phyloP scores from a whole-genome alignment of 345 rosid genomes.

The Syzygium aromaticum region DNA sequence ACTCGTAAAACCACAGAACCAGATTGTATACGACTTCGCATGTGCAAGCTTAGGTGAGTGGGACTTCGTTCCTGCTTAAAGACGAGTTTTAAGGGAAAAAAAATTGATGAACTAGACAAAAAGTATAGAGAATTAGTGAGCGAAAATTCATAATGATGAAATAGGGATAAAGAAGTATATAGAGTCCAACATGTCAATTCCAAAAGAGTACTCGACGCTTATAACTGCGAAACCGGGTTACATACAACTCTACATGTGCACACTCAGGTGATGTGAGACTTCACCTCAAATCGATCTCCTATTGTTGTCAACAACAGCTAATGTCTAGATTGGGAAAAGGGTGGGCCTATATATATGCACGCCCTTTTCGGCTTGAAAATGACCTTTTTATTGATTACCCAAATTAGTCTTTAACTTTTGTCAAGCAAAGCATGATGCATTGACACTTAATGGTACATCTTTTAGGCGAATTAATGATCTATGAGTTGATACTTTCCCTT shows the following conservation, averaged over 20 bases:
- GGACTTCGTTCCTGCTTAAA: no score
- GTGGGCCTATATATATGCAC: not conserved
- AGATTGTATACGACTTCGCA: no score
- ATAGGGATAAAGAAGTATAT: fast-evolving
- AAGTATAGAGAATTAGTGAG: not conserved
- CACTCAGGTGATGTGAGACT: not conserved
- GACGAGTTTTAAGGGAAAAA: no score
- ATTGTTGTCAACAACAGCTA: not conserved
- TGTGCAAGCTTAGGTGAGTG: no score
- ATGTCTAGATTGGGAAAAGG: not conserved
- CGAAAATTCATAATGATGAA: not conserved
- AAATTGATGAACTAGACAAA: not conserved
- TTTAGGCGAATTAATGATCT: not conserved
- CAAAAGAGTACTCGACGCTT: not conserved
- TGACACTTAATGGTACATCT: not conserved
- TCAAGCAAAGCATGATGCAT: not conserved
- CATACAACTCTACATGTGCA: not conserved
- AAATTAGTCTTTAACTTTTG: not conserved
- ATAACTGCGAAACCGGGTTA: fast-evolving
- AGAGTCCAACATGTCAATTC: not conserved
- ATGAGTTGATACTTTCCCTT: not conserved
- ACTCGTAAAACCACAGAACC: no score
- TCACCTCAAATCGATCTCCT: not conserved
- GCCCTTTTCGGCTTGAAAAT: not conserved
- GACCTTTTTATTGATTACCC: not conserved